These are phyloP conservation scores for Colletotrichum nymphaeae DNA, from an alignment of 2,329 filamentous ascomycete genomes.

Conservation along the genomic window DNA sequence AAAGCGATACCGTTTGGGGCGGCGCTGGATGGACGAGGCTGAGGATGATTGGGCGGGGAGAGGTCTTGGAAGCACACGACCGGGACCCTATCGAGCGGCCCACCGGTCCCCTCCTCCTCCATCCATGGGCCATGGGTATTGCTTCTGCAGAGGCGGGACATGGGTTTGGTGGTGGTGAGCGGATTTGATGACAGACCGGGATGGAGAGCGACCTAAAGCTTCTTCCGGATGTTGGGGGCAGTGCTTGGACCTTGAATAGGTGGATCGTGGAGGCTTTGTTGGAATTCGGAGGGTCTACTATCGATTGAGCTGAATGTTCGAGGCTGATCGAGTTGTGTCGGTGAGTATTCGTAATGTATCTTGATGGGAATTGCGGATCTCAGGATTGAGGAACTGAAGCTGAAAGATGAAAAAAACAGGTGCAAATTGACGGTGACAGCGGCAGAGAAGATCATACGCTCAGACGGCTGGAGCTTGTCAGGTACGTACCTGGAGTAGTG, in stretches of 20 bases:
- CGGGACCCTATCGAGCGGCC: conserved; percentile 1
- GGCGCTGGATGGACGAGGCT: background rate
- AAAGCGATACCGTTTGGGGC: conserved; percentile 12
- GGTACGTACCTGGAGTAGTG: background rate
- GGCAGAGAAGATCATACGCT: background rate
- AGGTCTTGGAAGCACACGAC: conserved; percentile 8
- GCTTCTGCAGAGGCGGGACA: background rate
- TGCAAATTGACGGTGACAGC: background rate
- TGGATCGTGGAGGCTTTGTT: background rate
- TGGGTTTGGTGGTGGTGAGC: background rate
- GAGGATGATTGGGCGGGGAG: conserved; percentile 4
- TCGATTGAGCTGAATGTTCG: too few species aligned
- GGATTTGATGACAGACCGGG: conserved; percentile 7
- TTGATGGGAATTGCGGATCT: too few species aligned
- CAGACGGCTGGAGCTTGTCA: background rate
- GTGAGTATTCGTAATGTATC: too few species aligned
- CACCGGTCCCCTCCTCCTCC: too few species aligned
- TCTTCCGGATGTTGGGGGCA: background rate
- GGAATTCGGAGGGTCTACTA: too few species aligned
- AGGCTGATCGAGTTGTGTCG: background rate
- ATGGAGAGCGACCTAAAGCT: background rate
- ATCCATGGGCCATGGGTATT: background rate
- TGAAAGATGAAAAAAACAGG: background rate
- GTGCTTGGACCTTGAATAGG: background rate
- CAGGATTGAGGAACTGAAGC: background rate